Evolutionary conservation across 225 moss, liverwort and hornwort species (phyloP), one percentile per base, ranked within the genome.

Genomic region (Straminergon stramineum): DNA sequence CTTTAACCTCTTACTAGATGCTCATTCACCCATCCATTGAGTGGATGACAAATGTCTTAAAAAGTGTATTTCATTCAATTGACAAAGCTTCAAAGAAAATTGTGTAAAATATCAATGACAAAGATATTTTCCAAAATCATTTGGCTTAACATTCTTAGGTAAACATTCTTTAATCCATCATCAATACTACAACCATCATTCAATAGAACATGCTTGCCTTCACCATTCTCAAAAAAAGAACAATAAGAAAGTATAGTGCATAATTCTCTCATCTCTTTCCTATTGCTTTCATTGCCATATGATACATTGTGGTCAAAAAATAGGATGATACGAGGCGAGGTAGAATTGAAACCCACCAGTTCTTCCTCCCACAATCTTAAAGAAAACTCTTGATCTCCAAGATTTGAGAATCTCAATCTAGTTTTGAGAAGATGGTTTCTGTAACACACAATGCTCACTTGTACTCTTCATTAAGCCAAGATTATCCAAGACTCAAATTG

Each of bases 251-350:
- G 8, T 76, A 21, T 5, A 51, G 11, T 13, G 2, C 23, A 78
- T 55, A 23, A 55, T 35, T 55, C 35, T 35, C 6, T 53, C 3
- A 34, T 14, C 23, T 23, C 22, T 53, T 0, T 52, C 9, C 14
- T 5, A 52, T 34, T 34, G 34, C 21, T 77, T 77, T 34, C 4
- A 77, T 77, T 34, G 22, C 14, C 3, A 53, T 13, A 23, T 10
- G 5, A 35, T 55, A 23, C 2, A 78, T 78, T 35, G 15, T 0
- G 0, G 0, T 55, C 1, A 35, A 2, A 55, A 78, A 55, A 35
- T 55, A 23, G 32, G 31, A 75, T 0, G 3, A 30, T 1, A 0
- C 0, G 0, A 1, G 15, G 22, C 35, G 22, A 15, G 0, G 3
- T 35, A 55, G 23, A 55, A 55, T 37, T 23, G 6, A 55, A 78